phyloP scores from a whole-genome alignment of 495 filamentous ascomycete genomes.

The Penicillium canescens region DNA sequence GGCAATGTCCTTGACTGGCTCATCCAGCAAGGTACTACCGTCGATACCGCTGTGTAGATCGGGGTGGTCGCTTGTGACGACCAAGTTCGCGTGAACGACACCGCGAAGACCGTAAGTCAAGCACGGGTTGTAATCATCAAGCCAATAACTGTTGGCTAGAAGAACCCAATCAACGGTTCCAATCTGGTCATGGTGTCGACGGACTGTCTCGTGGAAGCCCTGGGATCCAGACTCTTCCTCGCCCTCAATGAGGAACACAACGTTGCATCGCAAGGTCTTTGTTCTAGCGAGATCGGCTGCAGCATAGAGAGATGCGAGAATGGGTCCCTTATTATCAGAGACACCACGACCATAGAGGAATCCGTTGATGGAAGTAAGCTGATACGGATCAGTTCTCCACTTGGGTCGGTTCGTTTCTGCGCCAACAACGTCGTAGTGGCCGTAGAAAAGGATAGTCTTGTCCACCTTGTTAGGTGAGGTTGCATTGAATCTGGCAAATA shows the following conservation, averaged over 20 bases:
- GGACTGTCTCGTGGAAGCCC: slow-evolving; percentile 81
- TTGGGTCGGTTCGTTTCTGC: slow-evolving; percentile 74
- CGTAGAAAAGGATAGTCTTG: slow-evolving; percentile 93
- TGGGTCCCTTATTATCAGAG: slow-evolving; percentile 95
- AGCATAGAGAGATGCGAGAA: slow-evolving; percentile 89
- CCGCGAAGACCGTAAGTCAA: slow-evolving; percentile 92
- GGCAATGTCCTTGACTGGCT: slow-evolving; percentile 88
- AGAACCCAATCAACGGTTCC: slow-evolving; percentile 91
- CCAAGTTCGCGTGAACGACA: slow-evolving; percentile 90
- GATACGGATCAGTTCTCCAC: slow-evolving; percentile 87
- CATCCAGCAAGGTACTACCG: slow-evolving; percentile 82
- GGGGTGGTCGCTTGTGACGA: slow-evolving; percentile 78
- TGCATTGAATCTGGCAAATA: slow-evolving; percentile 83
- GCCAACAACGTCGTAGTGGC: slow-evolving; percentile 98
- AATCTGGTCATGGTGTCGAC: slow-evolving; percentile 75
- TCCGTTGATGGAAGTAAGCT: slow-evolving; percentile 80
- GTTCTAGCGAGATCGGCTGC: slow-evolving; percentile 81
- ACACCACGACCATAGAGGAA: slow-evolving; percentile 97
- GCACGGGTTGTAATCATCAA: slow-evolving; percentile 93
- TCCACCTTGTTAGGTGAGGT: slow-evolving; percentile 55
- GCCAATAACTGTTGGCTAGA: slow-evolving; percentile 96
- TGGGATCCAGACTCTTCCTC: slow-evolving; percentile 95
- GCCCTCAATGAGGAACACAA: slow-evolving; percentile 92
- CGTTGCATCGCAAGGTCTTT: slow-evolving; percentile 76
- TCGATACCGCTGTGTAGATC: slow-evolving; percentile 97